phyloP scores from a whole-genome alignment of 2,329 filamentous ascomycete genomes.

The Colletotrichum gigasporum region DNA sequence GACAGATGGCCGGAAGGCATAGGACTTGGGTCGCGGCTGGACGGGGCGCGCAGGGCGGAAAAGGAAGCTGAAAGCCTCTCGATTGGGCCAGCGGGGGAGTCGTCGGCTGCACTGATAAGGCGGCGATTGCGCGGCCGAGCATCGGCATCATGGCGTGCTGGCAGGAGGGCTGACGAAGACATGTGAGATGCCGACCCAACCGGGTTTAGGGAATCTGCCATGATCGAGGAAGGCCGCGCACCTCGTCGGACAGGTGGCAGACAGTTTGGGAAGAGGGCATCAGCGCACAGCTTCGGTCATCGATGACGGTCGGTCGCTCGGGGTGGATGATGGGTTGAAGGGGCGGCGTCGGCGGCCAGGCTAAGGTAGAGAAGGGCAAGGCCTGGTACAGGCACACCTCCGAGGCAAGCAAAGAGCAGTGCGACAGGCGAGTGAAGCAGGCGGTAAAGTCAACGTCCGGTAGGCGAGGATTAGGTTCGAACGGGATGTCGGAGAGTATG shows the following conservation, averaged over 20 bases:
- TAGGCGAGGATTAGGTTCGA: background rate
- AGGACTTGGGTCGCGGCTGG: slow-evolving; percentile 58
- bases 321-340: background rate
- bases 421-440: no score
- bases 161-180: slow-evolving; percentile 56
- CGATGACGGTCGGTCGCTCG: slow-evolving; percentile 8
- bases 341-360: background rate
- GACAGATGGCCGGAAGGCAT: slow-evolving; percentile 50
- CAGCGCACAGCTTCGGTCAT: slow-evolving; percentile 28
- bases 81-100: slow-evolving; percentile 43
- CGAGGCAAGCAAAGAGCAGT: no score
- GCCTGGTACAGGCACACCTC: no score
- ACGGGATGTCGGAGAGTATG: background rate
- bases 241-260: slow-evolving; percentile 28
- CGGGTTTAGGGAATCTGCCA: slow-evolving; percentile 36
- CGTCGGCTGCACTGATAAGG: slow-evolving; percentile 44
- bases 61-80: slow-evolving; percentile 29
- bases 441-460: background rate
- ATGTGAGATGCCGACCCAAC: slow-evolving; percentile 46
- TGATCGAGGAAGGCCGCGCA: slow-evolving; percentile 27
- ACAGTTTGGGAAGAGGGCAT: slow-evolving; percentile 27
- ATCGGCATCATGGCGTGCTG: slow-evolving; percentile 52
- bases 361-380: background rate
- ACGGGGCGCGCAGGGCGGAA: slow-evolving; percentile 44
- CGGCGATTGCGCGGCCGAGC: slow-evolving; percentile 63